Conservation (phyloP, 1,139 yeast genomes). For the Blastobotrys malaysiensis region DNA sequence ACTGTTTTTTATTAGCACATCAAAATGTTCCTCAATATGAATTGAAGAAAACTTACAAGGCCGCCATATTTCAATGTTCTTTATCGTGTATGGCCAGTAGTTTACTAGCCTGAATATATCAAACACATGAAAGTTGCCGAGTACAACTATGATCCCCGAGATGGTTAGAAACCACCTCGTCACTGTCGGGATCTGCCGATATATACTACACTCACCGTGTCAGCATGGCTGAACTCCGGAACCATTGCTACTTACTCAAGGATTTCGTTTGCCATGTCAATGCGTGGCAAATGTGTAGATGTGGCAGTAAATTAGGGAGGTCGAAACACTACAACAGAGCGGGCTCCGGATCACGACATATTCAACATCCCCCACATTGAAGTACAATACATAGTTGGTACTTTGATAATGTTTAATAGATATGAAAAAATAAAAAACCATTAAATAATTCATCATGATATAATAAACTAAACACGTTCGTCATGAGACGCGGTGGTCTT, state of each 20-base stretch:
- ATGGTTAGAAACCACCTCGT: constrained; percentile 27
- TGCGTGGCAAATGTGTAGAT: not conserved
- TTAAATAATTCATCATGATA: not conserved
- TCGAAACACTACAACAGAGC: not conserved
- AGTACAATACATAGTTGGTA: too few species aligned
- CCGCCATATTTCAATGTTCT: constrained; percentile 30
- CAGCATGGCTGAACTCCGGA: not conserved
- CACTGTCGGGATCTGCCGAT: constrained; percentile 26
- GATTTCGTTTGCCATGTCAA: constrained; percentile 10
- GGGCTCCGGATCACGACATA: not conserved
- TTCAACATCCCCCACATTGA: not conserved
- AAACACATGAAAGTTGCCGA: constrained; percentile 19
- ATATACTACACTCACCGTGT: constrained; percentile 13
- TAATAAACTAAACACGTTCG: not conserved
- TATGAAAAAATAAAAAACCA: not conserved
- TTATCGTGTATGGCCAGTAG: constrained; percentile 27
- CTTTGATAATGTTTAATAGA: too few species aligned
- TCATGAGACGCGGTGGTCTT: constrained; percentile 6
- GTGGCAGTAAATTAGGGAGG: not conserved
- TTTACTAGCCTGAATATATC: constrained; percentile 21
- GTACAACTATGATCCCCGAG: constrained; percentile 22
- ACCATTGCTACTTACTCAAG: constrained; percentile 5
- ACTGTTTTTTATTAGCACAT: constrained; percentile 16
- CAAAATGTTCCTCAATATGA: not conserved
- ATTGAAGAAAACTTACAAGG: constrained; percentile 25